phyloP scores from a whole-genome alignment of 768 basidiomycete genomes.

The Sarcodon sp. region DNA sequence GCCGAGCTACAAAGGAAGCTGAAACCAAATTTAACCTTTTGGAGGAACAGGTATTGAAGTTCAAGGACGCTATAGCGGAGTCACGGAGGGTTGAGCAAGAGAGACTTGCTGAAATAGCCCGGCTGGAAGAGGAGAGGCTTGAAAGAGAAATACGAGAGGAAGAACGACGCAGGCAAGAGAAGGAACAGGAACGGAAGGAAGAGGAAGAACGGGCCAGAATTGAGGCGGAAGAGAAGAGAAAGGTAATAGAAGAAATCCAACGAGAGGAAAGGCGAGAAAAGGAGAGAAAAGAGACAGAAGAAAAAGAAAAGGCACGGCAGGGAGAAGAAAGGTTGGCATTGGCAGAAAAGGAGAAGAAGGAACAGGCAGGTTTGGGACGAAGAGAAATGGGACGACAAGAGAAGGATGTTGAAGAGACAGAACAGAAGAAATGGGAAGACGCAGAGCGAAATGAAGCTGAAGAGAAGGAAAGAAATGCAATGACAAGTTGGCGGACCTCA shows the following conservation, averaged over 20 bases:
- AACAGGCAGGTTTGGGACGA: constrained; percentile 8
- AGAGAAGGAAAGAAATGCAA: constrained; percentile 3
- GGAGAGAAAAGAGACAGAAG: constrained; percentile 1
- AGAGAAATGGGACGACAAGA: constrained; percentile 15
- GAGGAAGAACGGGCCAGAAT: constrained; percentile 11
- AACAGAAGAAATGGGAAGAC: constrained; percentile 9
- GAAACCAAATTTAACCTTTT: constrained; percentile 36
- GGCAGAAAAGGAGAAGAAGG: background rate
- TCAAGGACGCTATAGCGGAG: constrained; percentile 19
- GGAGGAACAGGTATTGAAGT: constrained; percentile 21
- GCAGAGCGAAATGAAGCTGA: constrained; percentile 2
- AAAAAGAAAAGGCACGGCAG: constrained; percentile 4
- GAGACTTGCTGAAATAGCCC: background rate
- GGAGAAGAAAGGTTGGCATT: background rate
- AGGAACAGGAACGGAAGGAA: constrained; percentile 7
- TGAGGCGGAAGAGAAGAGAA: constrained; percentile 13
- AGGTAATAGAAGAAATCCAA: constrained; percentile 1
- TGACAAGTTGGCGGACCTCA: too few relatives aligned
- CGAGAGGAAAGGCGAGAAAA: constrained; percentile 6
- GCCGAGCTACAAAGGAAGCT: constrained; percentile 35
- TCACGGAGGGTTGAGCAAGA: constrained; percentile 7
- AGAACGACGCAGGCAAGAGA: constrained; percentile 6
- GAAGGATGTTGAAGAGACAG: constrained; percentile 7
- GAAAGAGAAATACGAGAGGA: constrained; percentile 6
- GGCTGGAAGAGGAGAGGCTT: constrained; percentile 1